Base-by-base conservation (phyloP, 306 rosid species). In the Vachellia pachyceras region DNA sequence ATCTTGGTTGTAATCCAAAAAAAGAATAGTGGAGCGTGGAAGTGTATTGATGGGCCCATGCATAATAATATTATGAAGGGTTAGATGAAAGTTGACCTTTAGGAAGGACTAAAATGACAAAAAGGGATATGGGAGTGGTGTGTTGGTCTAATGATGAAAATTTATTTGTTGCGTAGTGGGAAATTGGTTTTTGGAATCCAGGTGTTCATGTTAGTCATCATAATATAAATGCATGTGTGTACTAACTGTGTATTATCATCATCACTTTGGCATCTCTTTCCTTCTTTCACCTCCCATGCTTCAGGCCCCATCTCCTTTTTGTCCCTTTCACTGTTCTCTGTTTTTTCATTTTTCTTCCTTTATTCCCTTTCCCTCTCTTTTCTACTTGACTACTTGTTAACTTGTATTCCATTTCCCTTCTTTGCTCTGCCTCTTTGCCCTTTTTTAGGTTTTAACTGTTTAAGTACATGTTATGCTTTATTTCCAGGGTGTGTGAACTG, bases 61-160 rank as follows among this genome's bases (percentile, higher is more conserved):
- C 22, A 58, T 23, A 58, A 58, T 23, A 10, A 69, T 40, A 82
- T 69, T 71, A 5, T 20, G 18, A 54, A n/a, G 72, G 7, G 47
- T 37, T 69, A 65, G 86, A 77, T 82, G 89, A 85, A 85, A 88
- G 75, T 89, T 90, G 87, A 84, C 88, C 77, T 77, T 84, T 75
- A 60, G 83, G 71, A 82, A 60, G 67, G 67, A 78, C 82, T 66
- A 57, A 85, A 72, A 87, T 90, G 88, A 89, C 84, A 88, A 88
- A 87, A 88, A 81, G 50, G 65, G 85, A 40, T 84, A 40, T 20
- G 5, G 44, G 36, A 52, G 77, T 85, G 52, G 84, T 75, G 89
- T 77, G 33, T 29, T 29, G 82, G 66, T 77, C 65, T 77, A 79
- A 90, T 92, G 84, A 88, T 88, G 89, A 78, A 82, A 84, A 84